Base-by-base conservation (phyloP, 2,329 filamentous ascomycete species). In the Xylogone sp. region DNA sequence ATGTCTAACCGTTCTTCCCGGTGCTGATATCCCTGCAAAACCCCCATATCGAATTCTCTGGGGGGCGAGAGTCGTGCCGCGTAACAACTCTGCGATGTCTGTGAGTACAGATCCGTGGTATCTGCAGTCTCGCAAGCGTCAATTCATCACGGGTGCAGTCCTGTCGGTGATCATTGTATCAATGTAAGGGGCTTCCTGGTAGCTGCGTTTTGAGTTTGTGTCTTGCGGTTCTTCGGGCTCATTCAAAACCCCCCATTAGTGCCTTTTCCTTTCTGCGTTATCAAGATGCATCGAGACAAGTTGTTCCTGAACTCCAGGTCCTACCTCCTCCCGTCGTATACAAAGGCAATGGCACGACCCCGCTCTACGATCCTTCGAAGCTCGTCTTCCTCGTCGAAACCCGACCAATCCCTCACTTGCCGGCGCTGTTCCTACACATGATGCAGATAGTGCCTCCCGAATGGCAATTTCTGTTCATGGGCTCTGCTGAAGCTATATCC, bases 391-490 rank as follows among this genome's bases (percentile, higher is more conserved):
- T 82, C 21, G 73, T 82, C 54, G 78, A 82, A 64, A 75, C 75
- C 60, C 73, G 78, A 6, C 67, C 75, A 2, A 68, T 71, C 21
- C 69, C 76, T 3, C 66, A 75, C 52, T 70, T 82, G 21, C 77
- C 76, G 2, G 77, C 78, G 1, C 68, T 79, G 39, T 69, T 79
- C 64, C 68, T 79, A 20, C 78, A 82, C 65, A 79, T 81, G 66
- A 78, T 77, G 50, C 68, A 72, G 1, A 73, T 80, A 19, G 72
- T 81, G 3, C 78, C 78, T 3, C 72, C 76, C 1, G 77, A 80
- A 66, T 82, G 78, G 78, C 71, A 69, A 21, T 79, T 81, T 65
- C 71, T 72, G 42, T 79, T 81, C 68, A 77, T 81, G 69, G 77
- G 77, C 47, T 77, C 75, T 2, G 65, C 69, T 3, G 60, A 68